A percentile compares a stretch with the other conserved stretches of the same genome.
These are phyloP conservation scores for Metschnikowia gelsemii DNA, from an alignment of 805 yeast genomes.

Conservation along the genomic window DNA sequence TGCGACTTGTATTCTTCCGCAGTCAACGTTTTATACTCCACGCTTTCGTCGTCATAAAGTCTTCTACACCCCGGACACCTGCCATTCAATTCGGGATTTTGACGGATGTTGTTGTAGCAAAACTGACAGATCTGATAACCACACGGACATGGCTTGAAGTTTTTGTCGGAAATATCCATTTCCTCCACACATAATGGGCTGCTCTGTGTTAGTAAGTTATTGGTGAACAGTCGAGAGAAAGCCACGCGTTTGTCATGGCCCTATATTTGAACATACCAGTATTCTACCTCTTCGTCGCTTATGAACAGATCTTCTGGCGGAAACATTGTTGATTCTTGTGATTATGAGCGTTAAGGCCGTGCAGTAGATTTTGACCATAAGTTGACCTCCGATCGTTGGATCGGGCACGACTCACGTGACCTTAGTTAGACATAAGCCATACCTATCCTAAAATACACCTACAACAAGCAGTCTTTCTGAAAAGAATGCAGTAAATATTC, in stretches of 20 bases:
- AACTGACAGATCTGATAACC: constrained; percentile 98
- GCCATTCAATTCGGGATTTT: constrained; percentile 92
- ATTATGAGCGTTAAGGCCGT: constrained; percentile 33
- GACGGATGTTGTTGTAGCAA: constrained; percentile 94
- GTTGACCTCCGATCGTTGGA: constrained; percentile 6
- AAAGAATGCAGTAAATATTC: too few species aligned
- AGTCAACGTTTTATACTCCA: constrained; percentile 78
- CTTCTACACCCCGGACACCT: constrained; percentile 98
- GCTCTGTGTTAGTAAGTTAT: constrained; percentile 21
- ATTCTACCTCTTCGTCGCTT: constrained; percentile 79
- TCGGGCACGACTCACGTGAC: constrained; percentile 19
- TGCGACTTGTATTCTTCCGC: constrained; percentile 86
- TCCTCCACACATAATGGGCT: constrained; percentile 97
- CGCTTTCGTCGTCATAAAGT: constrained; percentile 87
- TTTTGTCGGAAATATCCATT: constrained; percentile 93
- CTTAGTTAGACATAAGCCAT: background rate
- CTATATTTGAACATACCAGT: constrained; percentile 47
- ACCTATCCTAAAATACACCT: background rate
- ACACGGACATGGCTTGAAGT: constrained; percentile 99
- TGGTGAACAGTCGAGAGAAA: background rate
- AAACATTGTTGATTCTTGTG: constrained; percentile 12
- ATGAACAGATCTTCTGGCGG: constrained; percentile 40
- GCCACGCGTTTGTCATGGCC: too few species aligned
- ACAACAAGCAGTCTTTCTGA: background rate
- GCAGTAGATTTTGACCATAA: constrained; percentile 2